Evolutionary conservation across 1,284 basidiomycete genomes (phyloP), one percentile per base, ranked within the genome.

Genomic region (Taiwanofungus camphoratus): DNA sequence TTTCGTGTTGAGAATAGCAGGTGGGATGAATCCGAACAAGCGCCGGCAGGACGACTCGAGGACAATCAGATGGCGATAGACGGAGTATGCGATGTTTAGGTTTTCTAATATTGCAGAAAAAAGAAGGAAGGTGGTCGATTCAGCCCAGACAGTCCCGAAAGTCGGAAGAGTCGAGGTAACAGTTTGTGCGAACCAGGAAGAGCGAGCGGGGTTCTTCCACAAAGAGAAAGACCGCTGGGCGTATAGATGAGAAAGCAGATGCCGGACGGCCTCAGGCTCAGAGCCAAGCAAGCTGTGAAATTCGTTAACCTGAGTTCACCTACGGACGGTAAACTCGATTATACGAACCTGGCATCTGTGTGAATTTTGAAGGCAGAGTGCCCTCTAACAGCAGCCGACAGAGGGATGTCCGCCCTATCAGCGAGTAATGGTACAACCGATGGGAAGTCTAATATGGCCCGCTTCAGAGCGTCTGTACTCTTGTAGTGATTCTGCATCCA

Each of bases 201-300:
- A 60, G n/a, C 77, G 67, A 1, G 63, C 56, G 0, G 82, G 65
- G 8, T 83, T 77, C 66, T 93, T 95, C 92, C 92, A 96, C 5
- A 94, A 61, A 0, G 81, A 64, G 12, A 67, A 70, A 0, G 87
- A 85, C 5, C 89, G 83, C 36, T 84, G 77, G 1, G 76, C 87
- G 60, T 96, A 96, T 24, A 95, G 76, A 57, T 92, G 87, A 0
- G 88, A 85, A 8, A 95, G 74, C 9, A 94, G 75, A 49, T 87
- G 75, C 2, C 82, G 62, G 8, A 72, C 62, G 1, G 76, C 67
- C 24, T 72, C 65, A 7, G 74, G 58, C 16, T 59, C 55, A 15
- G 38, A 46, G n/a, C 48, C 46, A 20, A 51, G 48, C 35, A 43
- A 51, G 31, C 46, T 59, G 42, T 12, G 22, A 16, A 13, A 3